Percentiles rank a stretch among this genome's conserved stretches.
Conservation (phyloP, 2,329 filamentous ascomycete genomes). For the Magnaporthales sp. region DNA sequence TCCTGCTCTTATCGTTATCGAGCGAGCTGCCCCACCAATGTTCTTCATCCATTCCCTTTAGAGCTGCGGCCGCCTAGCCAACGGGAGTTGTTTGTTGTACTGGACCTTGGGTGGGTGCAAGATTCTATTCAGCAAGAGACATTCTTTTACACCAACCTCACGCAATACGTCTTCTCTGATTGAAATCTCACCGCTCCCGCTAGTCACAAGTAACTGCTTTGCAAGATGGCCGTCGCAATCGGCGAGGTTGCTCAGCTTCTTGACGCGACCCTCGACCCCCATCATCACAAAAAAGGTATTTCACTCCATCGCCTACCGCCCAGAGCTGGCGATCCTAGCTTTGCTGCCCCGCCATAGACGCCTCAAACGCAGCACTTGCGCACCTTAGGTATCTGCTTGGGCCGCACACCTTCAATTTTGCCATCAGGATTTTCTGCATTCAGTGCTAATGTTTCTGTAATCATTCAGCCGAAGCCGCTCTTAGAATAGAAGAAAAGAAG, state of each 20-base stretch:
- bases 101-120: background rate
- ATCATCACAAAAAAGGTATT: constrained; percentile 80
- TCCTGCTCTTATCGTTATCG: constrained; percentile 1
- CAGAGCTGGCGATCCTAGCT: background rate
- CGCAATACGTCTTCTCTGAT: background rate
- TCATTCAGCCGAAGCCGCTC: constrained; percentile 64
- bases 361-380: background rate
- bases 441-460: background rate
- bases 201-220: constrained; percentile 1
- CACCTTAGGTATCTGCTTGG: background rate
- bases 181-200: background rate
- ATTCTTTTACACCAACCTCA: background rate
- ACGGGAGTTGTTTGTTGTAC: constrained; percentile 7
- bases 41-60: background rate
- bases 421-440: background rate
- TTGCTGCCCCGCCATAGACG: constrained; percentile 4
- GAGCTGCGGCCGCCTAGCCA: constrained; percentile 8
- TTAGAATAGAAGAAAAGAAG: constrained; percentile 72
- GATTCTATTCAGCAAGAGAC: background rate
- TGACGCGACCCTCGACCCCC: constrained; percentile 80
- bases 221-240: constrained; percentile 48
- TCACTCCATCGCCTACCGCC: background rate
- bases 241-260: constrained; percentile 70
- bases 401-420: background rate
- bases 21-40: background rate